These are phyloP conservation scores for Tetrapisispora phaffii DNA, from an alignment of 805 yeast genomes.

Conservation along the genomic window DNA sequence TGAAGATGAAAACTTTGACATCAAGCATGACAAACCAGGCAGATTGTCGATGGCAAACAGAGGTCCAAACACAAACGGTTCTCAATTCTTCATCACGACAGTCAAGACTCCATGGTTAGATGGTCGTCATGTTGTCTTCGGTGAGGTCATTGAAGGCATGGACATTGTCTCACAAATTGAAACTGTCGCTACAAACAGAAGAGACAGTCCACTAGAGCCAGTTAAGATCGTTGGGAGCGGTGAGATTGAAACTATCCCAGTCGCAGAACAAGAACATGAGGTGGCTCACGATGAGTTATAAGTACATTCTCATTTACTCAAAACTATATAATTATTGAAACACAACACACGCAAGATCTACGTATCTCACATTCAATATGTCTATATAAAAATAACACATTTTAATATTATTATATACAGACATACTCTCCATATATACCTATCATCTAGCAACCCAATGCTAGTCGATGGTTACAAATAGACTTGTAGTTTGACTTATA, in stretches of 20 bases:
- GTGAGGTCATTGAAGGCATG: constrained; percentile 73
- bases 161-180: constrained; percentile 77
- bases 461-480: too few species aligned
- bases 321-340: too few species aligned
- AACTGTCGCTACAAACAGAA: constrained; percentile 27
- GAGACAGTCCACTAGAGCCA: constrained; percentile 7
- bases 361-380: not conserved
- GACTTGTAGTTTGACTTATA: too few species aligned
- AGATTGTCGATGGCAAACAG: constrained; percentile 91
- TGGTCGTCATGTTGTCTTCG: constrained; percentile 87
- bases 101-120: constrained; percentile 69
- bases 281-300: constrained; percentile 5
- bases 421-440: not conserved
- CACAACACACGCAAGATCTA: not conserved
- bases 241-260: constrained; percentile 9
- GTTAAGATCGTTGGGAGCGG: constrained; percentile 10
- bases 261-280: not conserved
- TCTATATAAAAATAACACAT: not conserved
- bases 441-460: not conserved
- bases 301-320: too few species aligned
- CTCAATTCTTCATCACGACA: constrained; percentile 87
- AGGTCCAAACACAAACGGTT: constrained; percentile 93
- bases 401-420: not conserved
- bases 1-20: constrained; percentile 56
- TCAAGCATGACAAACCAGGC: constrained; percentile 68